Conservation (phyloP, 306 rosid genomes). For the Trifolium repens region DNA sequence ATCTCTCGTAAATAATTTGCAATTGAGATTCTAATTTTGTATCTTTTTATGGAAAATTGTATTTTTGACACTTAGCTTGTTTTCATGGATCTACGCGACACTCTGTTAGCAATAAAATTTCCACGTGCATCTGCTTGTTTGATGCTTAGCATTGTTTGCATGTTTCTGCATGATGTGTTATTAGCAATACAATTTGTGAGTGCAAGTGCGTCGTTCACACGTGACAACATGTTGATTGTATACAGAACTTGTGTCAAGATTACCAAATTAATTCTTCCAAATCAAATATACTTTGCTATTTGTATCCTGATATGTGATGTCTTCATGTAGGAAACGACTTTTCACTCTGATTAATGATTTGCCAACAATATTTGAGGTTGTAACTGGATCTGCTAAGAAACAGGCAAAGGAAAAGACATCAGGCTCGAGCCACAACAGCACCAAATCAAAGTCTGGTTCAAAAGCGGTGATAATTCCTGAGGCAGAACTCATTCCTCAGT, state of each 20-base stretch:
- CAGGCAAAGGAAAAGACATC: slow-evolving; percentile 64
- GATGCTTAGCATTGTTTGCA: neutral
- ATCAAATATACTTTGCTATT: neutral
- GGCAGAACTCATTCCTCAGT: slow-evolving; percentile 71
- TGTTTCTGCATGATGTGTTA: neutral
- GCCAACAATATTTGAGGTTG: slow-evolving; percentile 70
- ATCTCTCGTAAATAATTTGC: neutral
- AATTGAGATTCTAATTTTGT: neutral
- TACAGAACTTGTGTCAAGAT: neutral
- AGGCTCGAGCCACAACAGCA: slow-evolving; percentile 58
- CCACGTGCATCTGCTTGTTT: neutral
- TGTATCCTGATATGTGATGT: slow-evolving; percentile 7
- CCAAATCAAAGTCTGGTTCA: slow-evolving; percentile 66
- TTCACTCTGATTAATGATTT: slow-evolving; percentile 70
- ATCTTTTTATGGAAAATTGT: neutral
- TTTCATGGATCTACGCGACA: slow-evolving; percentile 2
- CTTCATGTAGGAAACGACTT: slow-evolving; percentile 59
- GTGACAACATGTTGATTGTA: neutral
- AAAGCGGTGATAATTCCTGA: slow-evolving; percentile 53
- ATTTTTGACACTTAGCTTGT: neutral
- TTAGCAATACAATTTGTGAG: neutral
- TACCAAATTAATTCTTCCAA: slow-evolving; percentile 1
- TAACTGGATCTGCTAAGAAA: slow-evolving; percentile 56
- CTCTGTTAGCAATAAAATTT: slow-evolving; percentile 5
- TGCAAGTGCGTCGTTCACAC: neutral